Evolutionary conservation across 768 basidiomycete genomes (phyloP).

Genomic region (Leccinum uliginosum): DNA sequence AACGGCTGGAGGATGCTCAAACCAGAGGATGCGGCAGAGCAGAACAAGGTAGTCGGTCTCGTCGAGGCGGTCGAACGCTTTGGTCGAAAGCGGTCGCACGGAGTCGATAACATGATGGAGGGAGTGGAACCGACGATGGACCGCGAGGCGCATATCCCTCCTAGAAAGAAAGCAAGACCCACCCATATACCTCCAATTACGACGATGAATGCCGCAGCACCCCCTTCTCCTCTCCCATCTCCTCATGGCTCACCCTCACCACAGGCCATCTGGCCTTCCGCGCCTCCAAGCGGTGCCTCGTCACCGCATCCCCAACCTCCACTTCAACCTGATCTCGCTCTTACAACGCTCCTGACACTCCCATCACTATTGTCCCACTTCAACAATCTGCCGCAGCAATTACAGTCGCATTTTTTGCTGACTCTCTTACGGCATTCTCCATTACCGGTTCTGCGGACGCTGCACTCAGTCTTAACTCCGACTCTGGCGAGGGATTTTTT

Average conservation of each 20-base stretch:
- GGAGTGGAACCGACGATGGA: conserved; percentile 60
- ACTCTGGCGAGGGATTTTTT: conserved; percentile 95
- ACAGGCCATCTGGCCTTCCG: conserved; percentile 73
- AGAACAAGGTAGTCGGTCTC: conserved; percentile 55
- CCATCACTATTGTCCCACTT: conserved; percentile 82
- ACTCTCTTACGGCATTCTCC: conserved; percentile 90
- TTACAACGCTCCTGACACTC: conserved; percentile 82
- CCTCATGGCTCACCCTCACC: conserved; percentile 82
- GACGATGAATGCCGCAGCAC: conserved; percentile 69
- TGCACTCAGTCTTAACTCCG: conserved; percentile 84
- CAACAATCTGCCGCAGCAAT: conserved; percentile 65
- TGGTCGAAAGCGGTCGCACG: conserved; percentile 56
- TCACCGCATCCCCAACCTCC: conserved; percentile 68
- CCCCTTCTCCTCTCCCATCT: conserved; percentile 80
- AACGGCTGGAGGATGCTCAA: conserved; percentile 74
- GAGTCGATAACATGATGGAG: conserved; percentile 62
- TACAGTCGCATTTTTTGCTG: conserved; percentile 92
- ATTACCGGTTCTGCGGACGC: conserved; percentile 82
- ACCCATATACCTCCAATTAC: conserved; percentile 55
- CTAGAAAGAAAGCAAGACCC: conserved; percentile 74
- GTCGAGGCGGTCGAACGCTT: conserved; percentile 81
- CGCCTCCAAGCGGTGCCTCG: conserved; percentile 73
- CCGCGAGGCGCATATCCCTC: conserved; percentile 44
- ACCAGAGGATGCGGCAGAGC: conserved; percentile 53
- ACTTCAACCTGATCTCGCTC: conserved; percentile 73